Percentiles rank a stretch among this genome's conserved stretches.
Evolutionary conservation across 106 monocot genomes (phyloP).

Genomic region (Allium fistulosum): DNA sequence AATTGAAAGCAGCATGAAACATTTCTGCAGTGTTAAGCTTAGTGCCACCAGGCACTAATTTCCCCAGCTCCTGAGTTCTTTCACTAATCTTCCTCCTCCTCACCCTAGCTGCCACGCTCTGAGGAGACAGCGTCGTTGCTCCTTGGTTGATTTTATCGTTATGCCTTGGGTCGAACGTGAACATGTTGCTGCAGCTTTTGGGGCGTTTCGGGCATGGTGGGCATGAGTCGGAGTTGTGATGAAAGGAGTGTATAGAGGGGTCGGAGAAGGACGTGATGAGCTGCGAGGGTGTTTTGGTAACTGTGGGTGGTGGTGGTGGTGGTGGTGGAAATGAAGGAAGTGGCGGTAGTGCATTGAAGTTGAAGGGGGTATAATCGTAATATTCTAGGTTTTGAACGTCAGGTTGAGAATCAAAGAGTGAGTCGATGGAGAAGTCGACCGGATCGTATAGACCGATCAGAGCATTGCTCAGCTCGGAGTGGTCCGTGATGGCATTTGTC

Average conservation of each 20-base stretch:
- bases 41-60: constrained; percentile 51
- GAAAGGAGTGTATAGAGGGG: constrained; percentile 6
- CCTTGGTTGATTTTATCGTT: neutral
- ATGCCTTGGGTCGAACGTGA: neutral
- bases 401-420: constrained; percentile 8
- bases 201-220: constrained; percentile 18
- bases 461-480: constrained; percentile 29
- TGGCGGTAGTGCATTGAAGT: neutral
- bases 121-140: constrained; percentile 15
- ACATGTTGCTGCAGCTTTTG: constrained; percentile 16
- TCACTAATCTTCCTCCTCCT: constrained; percentile 63
- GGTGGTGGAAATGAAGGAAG: too few relatives aligned
- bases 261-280: constrained; percentile 15
- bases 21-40: constrained; percentile 85
- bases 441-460: constrained; percentile 36
- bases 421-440: constrained; percentile 8
- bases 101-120: constrained; percentile 58
- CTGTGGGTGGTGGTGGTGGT: neutral
- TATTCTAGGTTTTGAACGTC: neutral
- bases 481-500: too few relatives aligned
- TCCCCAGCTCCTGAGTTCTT: constrained; percentile 58
- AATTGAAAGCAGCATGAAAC: constrained; percentile 39
- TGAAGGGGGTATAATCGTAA: neutral
- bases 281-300: neutral
- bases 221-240: constrained; percentile 2